Evolutionary conservation across 108 stramenopile species (phyloP).

Genomic region (Schizochytrium sp.): DNA sequence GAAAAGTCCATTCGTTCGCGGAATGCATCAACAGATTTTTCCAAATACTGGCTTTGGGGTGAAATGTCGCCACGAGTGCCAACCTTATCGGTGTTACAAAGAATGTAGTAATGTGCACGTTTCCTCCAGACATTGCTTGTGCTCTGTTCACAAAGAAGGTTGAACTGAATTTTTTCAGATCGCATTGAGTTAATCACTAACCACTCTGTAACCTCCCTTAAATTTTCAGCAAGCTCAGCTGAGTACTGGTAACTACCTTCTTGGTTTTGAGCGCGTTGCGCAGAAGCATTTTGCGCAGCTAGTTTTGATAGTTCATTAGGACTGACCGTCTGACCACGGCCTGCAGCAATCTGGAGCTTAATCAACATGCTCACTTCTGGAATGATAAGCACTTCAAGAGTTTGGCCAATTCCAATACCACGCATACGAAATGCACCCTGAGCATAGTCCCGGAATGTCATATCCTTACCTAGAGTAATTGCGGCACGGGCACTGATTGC

Average conservation of each 20-base stretch:
- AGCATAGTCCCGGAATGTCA: slow-evolving; percentile 80
- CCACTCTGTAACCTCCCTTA: slow-evolving; percentile 93
- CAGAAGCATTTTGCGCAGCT: neutral
- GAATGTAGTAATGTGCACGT: slow-evolving; percentile 73
- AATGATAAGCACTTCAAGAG: slow-evolving; percentile 64
- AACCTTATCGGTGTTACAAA: neutral
- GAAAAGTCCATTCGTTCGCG: slow-evolving; percentile 93
- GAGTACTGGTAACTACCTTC: neutral
- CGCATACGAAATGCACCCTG: slow-evolving; percentile 81
- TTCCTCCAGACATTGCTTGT: slow-evolving; percentile 63
- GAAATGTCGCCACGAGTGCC: neutral
- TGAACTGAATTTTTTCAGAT: slow-evolving; percentile 97
- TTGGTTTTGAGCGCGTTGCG: neutral
- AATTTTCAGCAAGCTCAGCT: neutral
- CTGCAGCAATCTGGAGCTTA: neutral
- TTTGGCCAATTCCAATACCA: slow-evolving; percentile 79
- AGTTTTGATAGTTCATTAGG: neutral
- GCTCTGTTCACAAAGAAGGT: slow-evolving; percentile 88
- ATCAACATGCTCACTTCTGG: slow-evolving; percentile 75
- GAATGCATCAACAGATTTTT: slow-evolving; percentile 85
- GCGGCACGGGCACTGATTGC: slow-evolving; percentile 69
- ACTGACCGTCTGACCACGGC: slow-evolving; percentile 1
- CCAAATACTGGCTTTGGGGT: slow-evolving; percentile 13
- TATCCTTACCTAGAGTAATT: slow-evolving; percentile 78
- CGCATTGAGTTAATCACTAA: slow-evolving; percentile 97